These are phyloP conservation scores for Exidia glandulosa DNA, from an alignment of 768 basidiomycete genomes.

Conservation along the genomic window DNA sequence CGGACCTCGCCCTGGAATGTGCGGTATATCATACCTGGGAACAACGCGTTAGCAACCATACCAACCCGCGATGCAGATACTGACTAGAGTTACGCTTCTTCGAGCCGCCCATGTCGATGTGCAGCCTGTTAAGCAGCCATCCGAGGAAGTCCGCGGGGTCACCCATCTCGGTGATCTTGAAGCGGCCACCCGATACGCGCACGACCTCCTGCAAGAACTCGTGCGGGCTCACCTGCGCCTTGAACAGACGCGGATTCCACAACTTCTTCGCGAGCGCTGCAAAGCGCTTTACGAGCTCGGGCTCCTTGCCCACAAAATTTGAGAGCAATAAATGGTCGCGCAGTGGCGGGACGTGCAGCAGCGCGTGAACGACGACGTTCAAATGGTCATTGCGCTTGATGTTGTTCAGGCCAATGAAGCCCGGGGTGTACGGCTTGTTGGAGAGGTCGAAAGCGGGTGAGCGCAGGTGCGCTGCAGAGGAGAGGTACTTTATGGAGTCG, in stretches of 20 bases:
- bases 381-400: slow-evolving; percentile 96
- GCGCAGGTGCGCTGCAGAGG: slow-evolving; percentile 44
- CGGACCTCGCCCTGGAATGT: slow-evolving; percentile 92
- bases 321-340: slow-evolving; percentile 81
- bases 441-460: slow-evolving; percentile 80
- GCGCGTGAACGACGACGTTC: slow-evolving; percentile 91
- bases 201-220: slow-evolving; percentile 97
- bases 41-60: slow-evolving; percentile 7
- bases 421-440: slow-evolving; percentile 75
- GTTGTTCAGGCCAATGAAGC: slow-evolving; percentile 94
- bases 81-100: slow-evolving; percentile 83
- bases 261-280: slow-evolving; percentile 81
- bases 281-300: slow-evolving; percentile 84
- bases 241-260: slow-evolving; percentile 95
- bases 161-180: slow-evolving; percentile 86
- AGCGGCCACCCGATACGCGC: slow-evolving; percentile 79
- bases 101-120: slow-evolving; percentile 90
- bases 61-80: slow-evolving; percentile 19
- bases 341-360: slow-evolving; percentile 83
- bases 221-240: slow-evolving; percentile 97
- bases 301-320: slow-evolving; percentile 54
- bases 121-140: slow-evolving; percentile 90
- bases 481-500: slow-evolving; percentile 38
- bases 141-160: slow-evolving; percentile 94
- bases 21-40: slow-evolving; percentile 75